A percentile compares a stretch with the other conserved stretches of the same genome.
These are phyloP conservation scores for Radiomyces spectabilis DNA, from an alignment of 192 early-diverging fungal species.

Conservation along the genomic window DNA sequence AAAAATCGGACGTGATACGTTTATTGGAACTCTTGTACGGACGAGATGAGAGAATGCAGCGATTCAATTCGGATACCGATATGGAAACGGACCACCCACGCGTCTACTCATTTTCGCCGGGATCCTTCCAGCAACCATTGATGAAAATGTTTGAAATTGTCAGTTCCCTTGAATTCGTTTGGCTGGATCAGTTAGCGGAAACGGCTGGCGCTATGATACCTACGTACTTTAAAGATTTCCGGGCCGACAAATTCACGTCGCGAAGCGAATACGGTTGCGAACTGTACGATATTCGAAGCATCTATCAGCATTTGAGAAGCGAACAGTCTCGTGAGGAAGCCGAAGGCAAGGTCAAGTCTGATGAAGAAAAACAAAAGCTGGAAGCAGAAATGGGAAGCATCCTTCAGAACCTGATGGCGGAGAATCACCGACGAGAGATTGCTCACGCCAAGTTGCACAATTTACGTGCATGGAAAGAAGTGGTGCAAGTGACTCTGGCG, in stretches of 20 bases:
- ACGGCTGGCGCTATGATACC: conserved; percentile 15
- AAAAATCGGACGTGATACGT: conserved; percentile 25
- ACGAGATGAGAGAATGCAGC: conserved; percentile 16
- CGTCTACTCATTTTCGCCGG: neutral
- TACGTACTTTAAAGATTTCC: conserved; percentile 35
- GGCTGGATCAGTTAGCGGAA: conserved; percentile 33
- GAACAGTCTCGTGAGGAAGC: conserved; percentile 21
- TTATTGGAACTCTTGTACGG: conserved; percentile 32
- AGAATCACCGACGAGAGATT: conserved; percentile 69
- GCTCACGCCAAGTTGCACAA: conserved; percentile 58
- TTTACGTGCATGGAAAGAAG: conserved; percentile 74
- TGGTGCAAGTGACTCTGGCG: conserved; percentile 66
- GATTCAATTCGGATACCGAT: conserved; percentile 22
- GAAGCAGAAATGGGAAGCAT: conserved; percentile 50
- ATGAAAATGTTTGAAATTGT: conserved; percentile 70
- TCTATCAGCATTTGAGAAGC: conserved; percentile 50
- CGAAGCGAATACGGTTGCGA: conserved; percentile 48
- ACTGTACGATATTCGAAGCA: conserved; percentile 63
- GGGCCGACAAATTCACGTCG: conserved; percentile 40
- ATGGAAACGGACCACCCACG: conserved; percentile 9
- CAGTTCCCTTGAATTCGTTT: conserved; percentile 57
- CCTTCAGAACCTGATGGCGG: conserved; percentile 56
- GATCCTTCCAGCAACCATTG: conserved; percentile 49
- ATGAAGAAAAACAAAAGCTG: conserved; percentile 38
- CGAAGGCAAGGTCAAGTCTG: conserved; percentile 36